Evolutionary conservation across 768 basidiomycete species (phyloP).

Genomic region (Tricholoma sp.): DNA sequence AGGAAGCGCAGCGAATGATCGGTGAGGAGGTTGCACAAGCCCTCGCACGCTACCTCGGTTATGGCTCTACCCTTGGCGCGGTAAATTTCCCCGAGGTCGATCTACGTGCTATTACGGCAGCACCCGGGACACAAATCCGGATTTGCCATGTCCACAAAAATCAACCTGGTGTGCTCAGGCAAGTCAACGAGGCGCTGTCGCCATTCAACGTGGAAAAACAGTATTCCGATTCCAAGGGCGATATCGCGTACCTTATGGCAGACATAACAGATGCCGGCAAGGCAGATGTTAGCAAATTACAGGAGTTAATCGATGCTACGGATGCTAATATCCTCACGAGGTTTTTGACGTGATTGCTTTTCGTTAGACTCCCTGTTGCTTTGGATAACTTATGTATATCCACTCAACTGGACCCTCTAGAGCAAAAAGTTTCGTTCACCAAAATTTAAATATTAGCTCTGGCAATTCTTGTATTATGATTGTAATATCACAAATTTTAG

Average conservation of each 20-base stretch:
- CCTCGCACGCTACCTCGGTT: conserved; percentile 84
- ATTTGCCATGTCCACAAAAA: conserved; percentile 96
- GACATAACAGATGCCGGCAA: conserved; percentile 91
- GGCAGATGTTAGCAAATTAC: conserved; percentile 71
- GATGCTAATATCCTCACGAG: conserved; percentile 88
- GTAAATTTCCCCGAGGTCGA: conserved; percentile 99
- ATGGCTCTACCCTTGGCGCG: conserved; percentile 84
- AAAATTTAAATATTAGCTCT: conserved; percentile 19
- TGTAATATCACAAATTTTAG: conserved; percentile 15
- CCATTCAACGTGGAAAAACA: conserved; percentile 99
- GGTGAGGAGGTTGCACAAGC: conserved; percentile 90
- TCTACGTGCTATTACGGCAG: conserved; percentile 83
- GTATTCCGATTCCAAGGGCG: conserved; percentile 95
- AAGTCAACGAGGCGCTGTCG: conserved; percentile 91
- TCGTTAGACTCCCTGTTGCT: conserved; percentile 17
- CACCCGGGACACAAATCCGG: conserved; percentile 77
- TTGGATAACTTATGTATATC: conserved; percentile 19
- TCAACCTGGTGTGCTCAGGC: conserved; percentile 89
- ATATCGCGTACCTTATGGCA: conserved; percentile 92
- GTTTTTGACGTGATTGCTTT: conserved; percentile 53
- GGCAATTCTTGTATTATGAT: conserved; percentile 19
- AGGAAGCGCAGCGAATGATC: conserved; percentile 97
- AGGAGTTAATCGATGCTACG: conserved; percentile 72
- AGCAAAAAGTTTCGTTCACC: not conserved
- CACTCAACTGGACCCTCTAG: conserved; percentile 47